These are phyloP conservation scores for Quercus cerris DNA, from an alignment of 306 rosid species.

Conservation along the genomic window DNA sequence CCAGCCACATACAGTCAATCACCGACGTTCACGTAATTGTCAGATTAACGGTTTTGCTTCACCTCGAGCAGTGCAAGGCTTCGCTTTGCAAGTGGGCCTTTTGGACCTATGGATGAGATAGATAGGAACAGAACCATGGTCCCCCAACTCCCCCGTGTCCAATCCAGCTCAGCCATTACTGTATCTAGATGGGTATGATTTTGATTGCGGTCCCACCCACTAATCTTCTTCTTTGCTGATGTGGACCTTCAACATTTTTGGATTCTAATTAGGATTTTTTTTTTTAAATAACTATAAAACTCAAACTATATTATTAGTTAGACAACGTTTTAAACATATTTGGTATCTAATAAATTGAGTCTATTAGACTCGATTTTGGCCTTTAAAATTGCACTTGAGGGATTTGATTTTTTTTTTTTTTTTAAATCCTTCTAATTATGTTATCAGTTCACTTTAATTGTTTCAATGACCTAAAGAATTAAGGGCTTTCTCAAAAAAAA, in stretches of 20 bases:
- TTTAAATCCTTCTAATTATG: background rate
- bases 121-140: too few species aligned
- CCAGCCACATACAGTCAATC: conserved; percentile 20
- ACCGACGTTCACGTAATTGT: conserved; percentile 34
- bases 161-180: conserved; percentile 37
- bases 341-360: too few species aligned
- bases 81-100: conserved; percentile 18
- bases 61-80: conserved; percentile 26
- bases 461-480: too few species aligned
- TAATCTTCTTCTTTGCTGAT: background rate
- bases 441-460: too few species aligned
- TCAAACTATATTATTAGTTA: too few species aligned
- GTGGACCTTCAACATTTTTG: background rate
- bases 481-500: too few species aligned
- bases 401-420: too few species aligned
- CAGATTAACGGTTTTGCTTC: conserved; percentile 28
- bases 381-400: too few species aligned
- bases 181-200: conserved; percentile 20
- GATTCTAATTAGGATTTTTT: background rate
- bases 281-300: too few species aligned
- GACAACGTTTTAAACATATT: too few species aligned
- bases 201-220: conserved; percentile 34
- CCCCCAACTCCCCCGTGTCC: conserved; percentile 17
- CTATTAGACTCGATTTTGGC: too few species aligned
- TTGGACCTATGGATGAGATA: conserved; percentile 21